Evolutionary conservation across 495 filamentous ascomycete genomes (phyloP), one percentile per base, ranked within the genome.

Genomic region (Geopyxis carbonaria): DNA sequence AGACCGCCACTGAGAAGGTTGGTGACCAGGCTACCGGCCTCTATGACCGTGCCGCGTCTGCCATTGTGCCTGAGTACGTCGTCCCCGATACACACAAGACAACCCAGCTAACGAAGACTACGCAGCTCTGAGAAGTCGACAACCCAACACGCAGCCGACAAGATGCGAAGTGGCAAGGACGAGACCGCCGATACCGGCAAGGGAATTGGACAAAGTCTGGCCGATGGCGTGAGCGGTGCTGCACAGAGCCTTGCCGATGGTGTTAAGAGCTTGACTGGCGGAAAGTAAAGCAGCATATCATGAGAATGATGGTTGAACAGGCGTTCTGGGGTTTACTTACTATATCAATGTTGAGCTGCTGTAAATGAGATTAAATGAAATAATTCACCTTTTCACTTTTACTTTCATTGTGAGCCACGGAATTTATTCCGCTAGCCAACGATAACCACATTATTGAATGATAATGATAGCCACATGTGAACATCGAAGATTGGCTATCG

Each of bases 91-190:
- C 42, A 38, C 45, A 64, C 28, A 68, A 69, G 55, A 54, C 57
- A 25, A 50, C 51, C 42, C 66, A 71, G 54, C n/a, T 31, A 39
- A 28, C 52, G 57, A 54, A 52, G 3, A n/a, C 18, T 18, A 16
- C 15, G 24, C 23, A 61, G 57, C 18, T 51, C 48, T 25, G 49
- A 68, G 40, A 72, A 72, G 53, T 67, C 64, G 21, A 55, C 59
- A 22, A 54, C 57, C 44, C 70, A 75, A 55, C 60, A 67, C 50
- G 25, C 60, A 22, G 47, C 51, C 38, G 71, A 75, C 55, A 43
- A 46, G 46, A 56, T 59, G 43, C 60, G 64, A 46, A 48, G 45
- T 34, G 46, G 46, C 38, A 36, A 38, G 40, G 56, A 64, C 28
- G 34, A 43, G 37, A 45, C 62, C 19, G 50, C 59, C 31, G 48